Conservation (phyloP, 2,329 filamentous ascomycete genomes). For the Fusarium denticulatum region DNA sequence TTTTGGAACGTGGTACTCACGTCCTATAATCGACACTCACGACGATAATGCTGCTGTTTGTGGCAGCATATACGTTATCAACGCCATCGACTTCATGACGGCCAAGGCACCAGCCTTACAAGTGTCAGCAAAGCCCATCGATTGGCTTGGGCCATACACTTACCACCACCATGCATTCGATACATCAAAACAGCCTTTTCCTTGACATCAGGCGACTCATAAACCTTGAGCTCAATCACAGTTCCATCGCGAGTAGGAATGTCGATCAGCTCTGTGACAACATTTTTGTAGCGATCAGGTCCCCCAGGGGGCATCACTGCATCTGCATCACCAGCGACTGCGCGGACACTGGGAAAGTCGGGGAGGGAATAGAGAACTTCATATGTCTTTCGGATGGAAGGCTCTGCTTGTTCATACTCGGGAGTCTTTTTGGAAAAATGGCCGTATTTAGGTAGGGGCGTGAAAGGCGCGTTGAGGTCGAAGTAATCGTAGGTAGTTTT, state of each 20-base stretch:
- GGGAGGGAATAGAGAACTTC: neutral
- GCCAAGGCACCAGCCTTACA: conserved; percentile 35
- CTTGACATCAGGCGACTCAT: conserved; percentile 15
- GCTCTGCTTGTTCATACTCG: conserved; percentile 7
- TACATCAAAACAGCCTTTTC: conserved; percentile 34
- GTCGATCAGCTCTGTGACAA: conserved; percentile 22
- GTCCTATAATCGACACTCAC: conserved; percentile 38
- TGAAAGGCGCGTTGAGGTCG: conserved; percentile 12
- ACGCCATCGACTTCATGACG: conserved; percentile 37
- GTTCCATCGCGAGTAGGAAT: conserved; percentile 31
- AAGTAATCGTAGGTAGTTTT: conserved; percentile 24
- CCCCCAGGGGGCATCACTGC: conserved; percentile 29
- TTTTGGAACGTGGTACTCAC: neutral
- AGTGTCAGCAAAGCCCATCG: neutral
- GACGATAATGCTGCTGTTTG: conserved; percentile 26
- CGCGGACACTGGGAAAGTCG: conserved; percentile 7
- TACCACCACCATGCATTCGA: conserved; percentile 42
- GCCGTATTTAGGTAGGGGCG: conserved; percentile 28
- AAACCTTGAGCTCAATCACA: conserved; percentile 34
- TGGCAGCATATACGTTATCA: conserved; percentile 37
- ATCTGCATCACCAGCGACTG: conserved; percentile 12
- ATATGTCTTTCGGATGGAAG: neutral
- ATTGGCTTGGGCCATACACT: neutral
- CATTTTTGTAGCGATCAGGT: conserved; percentile 25
- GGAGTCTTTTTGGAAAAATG: conserved; percentile 25